A percentile compares a stretch with the other conserved stretches of the same genome.
Conservation (phyloP, 345 rosid species). For the Odontarrhena argentea region DNA sequence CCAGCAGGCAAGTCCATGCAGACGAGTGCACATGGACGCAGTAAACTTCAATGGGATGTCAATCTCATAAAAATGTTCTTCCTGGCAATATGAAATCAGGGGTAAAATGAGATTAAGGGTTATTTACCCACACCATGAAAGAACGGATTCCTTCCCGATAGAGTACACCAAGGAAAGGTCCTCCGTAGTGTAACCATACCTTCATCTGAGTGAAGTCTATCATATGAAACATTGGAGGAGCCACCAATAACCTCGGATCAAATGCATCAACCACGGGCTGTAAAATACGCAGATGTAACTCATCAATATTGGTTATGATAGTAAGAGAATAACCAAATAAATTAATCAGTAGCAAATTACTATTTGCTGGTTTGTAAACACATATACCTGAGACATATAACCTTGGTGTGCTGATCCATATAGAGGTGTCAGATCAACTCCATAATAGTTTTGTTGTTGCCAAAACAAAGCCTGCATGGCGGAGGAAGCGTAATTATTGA, state of each 20-base stretch:
- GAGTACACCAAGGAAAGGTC: neutral
- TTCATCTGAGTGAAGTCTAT: constrained; percentile 75
- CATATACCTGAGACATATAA: constrained; percentile 87
- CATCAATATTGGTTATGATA: constrained; percentile 23
- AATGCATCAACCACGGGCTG: constrained; percentile 99
- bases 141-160: neutral
- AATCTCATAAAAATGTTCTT: constrained; percentile 86
- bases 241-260: constrained; percentile 95
- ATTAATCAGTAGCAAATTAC: constrained; percentile 1
- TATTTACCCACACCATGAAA: constrained; percentile 9
- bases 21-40: constrained; percentile 82
- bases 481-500: constrained; percentile 2
- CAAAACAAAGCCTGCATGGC: constrained; percentile 84
- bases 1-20: constrained; percentile 99
- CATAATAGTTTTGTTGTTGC: constrained; percentile 94
- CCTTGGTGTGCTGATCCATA: constrained; percentile 86
- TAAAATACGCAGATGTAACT: constrained; percentile 27
- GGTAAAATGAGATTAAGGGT: constrained; percentile 14
- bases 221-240: constrained; percentile 65
- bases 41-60: constrained; percentile 84
- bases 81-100: constrained; percentile 52
- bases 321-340: constrained; percentile 6
- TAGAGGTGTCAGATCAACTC: constrained; percentile 86
- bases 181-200: constrained; percentile 48
- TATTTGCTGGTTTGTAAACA: neutral